These are phyloP conservation scores for Miscanthus lutarioriparius DNA, from an alignment of 176 grass and related monocot species.

Conservation along the genomic window DNA sequence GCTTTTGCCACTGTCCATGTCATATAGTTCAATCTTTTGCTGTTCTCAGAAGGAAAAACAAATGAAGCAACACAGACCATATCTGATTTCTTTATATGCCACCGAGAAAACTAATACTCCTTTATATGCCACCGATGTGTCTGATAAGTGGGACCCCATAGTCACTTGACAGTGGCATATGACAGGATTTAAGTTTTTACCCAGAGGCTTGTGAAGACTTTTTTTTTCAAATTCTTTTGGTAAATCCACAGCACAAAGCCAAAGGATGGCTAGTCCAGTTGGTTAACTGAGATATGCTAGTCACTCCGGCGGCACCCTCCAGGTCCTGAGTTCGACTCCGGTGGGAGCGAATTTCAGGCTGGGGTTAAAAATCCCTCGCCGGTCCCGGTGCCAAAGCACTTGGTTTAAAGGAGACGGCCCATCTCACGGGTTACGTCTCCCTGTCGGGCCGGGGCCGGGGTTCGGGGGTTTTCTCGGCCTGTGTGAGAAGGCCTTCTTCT, in stretches of 20 bases:
- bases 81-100: background rate
- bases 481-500: too few relatives aligned
- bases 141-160: background rate
- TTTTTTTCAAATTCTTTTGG: background rate
- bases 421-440: too few relatives aligned
- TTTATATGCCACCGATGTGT: background rate
- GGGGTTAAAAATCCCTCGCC: too few relatives aligned
- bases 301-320: too few relatives aligned
- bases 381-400: too few relatives aligned
- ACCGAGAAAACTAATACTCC: background rate
- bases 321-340: too few relatives aligned
- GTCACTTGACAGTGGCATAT: background rate
- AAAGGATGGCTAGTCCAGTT: too few relatives aligned
- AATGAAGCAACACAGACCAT: background rate
- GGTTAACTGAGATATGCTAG: too few relatives aligned
- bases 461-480: too few relatives aligned
- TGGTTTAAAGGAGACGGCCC: too few relatives aligned
- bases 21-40: background rate
- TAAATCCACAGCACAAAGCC: background rate
- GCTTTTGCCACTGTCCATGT: background rate
- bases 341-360: too few relatives aligned
- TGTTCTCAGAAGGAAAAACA: slow-evolving; percentile 12
- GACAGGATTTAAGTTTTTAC: background rate
- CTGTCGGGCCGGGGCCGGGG: too few relatives aligned
- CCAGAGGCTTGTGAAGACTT: background rate